A percentile compares a stretch with the other conserved stretches of the same genome.
Conservation (phyloP, 306 rosid species). For the Sophora flavescens region DNA sequence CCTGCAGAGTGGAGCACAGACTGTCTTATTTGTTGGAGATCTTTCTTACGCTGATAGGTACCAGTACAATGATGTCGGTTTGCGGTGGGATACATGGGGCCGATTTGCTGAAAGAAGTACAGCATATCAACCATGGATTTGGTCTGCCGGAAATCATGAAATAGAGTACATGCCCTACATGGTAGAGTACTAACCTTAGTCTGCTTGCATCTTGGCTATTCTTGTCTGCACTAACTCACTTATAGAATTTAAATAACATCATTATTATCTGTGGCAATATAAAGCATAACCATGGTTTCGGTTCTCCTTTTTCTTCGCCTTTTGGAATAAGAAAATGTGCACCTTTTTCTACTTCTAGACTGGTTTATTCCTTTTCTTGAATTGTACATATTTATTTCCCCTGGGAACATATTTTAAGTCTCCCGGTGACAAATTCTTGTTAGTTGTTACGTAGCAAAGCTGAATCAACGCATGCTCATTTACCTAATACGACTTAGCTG, state of each 20-base stretch:
- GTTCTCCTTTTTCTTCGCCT: slow-evolving; percentile 15
- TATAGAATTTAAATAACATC: slow-evolving; percentile 15
- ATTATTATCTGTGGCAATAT: slow-evolving; percentile 33
- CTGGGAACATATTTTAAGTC: not conserved
- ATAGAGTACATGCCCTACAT: slow-evolving; percentile 86
- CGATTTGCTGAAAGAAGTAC: slow-evolving; percentile 77
- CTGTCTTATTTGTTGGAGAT: slow-evolving; percentile 91
- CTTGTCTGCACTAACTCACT: slow-evolving; percentile 24
- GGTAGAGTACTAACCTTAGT: slow-evolving; percentile 61
- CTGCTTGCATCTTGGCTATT: slow-evolving; percentile 13
- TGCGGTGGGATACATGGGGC: slow-evolving; percentile 97
- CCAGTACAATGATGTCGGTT: slow-evolving; percentile 74
- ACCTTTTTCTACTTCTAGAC: slow-evolving; percentile 13
- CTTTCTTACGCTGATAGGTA: slow-evolving; percentile 96
- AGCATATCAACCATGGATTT: slow-evolving; percentile 95
- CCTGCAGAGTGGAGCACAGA: slow-evolving; percentile 81
- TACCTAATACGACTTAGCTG: slow-evolving; percentile 21
- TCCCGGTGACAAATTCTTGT: not conserved
- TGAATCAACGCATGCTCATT: slow-evolving; percentile 13
- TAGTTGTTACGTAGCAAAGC: slow-evolving; percentile 19
- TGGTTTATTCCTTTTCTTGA: slow-evolving; percentile 34
- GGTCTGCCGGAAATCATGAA: slow-evolving; percentile 95
- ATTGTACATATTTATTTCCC: not conserved
- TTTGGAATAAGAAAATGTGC: slow-evolving; percentile 32
- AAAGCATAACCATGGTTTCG: slow-evolving; percentile 12